These are phyloP conservation scores for Chionographis japonica DNA, from an alignment of 106 monocot species.

Conservation along the genomic window DNA sequence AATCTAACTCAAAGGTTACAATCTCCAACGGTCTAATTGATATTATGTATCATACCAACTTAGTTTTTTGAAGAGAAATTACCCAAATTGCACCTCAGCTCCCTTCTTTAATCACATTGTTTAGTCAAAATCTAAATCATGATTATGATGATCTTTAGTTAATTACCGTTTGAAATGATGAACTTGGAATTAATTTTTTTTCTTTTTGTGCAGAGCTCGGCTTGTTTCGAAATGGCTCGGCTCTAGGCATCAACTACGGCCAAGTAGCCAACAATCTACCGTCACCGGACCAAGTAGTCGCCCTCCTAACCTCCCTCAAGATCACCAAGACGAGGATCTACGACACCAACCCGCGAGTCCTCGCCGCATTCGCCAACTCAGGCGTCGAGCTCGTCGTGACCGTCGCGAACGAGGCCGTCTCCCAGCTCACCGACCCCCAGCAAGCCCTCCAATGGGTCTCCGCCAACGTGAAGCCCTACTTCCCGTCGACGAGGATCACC, in stretches of 20 bases:
- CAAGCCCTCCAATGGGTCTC: constrained; percentile 69
- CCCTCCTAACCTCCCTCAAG: constrained; percentile 42
- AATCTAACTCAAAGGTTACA: background rate
- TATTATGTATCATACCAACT: background rate
- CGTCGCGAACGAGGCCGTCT: constrained; percentile 58
- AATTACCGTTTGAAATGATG: no score
- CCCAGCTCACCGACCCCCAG: constrained; percentile 28
- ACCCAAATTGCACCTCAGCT: no score
- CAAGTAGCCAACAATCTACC: constrained; percentile 79
- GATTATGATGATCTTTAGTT: no score
- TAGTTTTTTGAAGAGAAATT: no score
- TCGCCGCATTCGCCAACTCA: constrained; percentile 57
- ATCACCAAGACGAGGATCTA: constrained; percentile 63
- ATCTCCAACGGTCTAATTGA: background rate
- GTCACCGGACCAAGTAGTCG: constrained; percentile 35
- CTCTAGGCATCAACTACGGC: constrained; percentile 74
- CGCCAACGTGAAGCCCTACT: constrained; percentile 62
- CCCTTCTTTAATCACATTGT: no score
- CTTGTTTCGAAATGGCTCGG: constrained; percentile 12
- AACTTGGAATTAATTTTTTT: background rate
- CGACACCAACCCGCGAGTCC: constrained; percentile 63
- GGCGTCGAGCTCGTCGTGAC: constrained; percentile 58
- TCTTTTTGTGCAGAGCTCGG: constrained; percentile 36
- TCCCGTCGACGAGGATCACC: constrained; percentile 65
- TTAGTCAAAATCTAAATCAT: no score